Conservation (phyloP, 371 early-diverging fungal genomes). For the Rhizopus sp. region DNA sequence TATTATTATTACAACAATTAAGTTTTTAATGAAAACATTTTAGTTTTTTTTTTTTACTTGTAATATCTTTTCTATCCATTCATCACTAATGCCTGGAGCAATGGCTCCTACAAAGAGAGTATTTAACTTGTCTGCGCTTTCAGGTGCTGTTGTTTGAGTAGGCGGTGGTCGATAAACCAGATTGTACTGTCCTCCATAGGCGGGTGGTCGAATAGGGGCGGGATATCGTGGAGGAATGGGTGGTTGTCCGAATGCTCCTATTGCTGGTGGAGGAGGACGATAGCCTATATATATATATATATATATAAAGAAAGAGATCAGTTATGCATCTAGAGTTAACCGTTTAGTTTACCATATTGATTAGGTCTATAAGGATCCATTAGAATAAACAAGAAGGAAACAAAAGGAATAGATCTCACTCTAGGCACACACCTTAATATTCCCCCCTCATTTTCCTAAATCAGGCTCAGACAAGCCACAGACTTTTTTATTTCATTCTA, state of each 20-base stretch:
- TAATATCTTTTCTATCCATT: conserved; percentile 69
- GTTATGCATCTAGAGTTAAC: not conserved
- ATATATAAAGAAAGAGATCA: not conserved
- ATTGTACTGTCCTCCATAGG: conserved; percentile 4
- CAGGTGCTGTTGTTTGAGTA: not conserved
- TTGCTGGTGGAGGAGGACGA: conserved; percentile 14
- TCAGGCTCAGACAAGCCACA: conserved; percentile 5
- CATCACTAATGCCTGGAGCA: conserved; percentile 70
- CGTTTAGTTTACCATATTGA: conserved; percentile 19
- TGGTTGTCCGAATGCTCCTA: conserved; percentile 9
- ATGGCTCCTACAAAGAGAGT: conserved; percentile 82
- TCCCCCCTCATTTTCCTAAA: not conserved
- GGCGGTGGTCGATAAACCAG: conserved; percentile 3
- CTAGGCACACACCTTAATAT: conserved; percentile 7
- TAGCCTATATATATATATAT: conserved; percentile 6
- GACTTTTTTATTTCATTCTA: not conserved
- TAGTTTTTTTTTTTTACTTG: conserved; percentile 44
- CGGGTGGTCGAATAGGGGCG: conserved; percentile 8
- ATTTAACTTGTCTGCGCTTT: conserved; percentile 57
- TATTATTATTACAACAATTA: not conserved
- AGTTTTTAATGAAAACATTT: not conserved
- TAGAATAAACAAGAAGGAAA: conserved; percentile 1
- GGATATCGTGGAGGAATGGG: conserved; percentile 7
- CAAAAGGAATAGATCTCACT: not conserved
- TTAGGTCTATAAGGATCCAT: conserved; percentile 36